phyloP scores from a whole-genome alignment of 2,329 filamentous ascomycete species.

The Teratosphaeria zuluensis region DNA sequence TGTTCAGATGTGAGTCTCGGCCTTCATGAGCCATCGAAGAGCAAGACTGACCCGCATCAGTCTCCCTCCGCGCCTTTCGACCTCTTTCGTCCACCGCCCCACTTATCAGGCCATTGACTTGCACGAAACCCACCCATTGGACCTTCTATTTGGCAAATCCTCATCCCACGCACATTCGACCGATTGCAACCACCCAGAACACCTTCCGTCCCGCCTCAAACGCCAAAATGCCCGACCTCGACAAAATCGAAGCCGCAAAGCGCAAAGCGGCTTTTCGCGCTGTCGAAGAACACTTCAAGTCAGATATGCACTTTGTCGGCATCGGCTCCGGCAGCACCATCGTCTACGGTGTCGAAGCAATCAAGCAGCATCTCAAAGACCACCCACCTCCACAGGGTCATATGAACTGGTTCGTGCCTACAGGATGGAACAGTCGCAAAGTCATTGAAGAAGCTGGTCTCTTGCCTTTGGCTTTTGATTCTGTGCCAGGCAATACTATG shows the following conservation, averaged over 20 bases:
- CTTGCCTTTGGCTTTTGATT: conserved; percentile 66
- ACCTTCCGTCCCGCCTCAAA: neutral
- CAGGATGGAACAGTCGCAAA: conserved; percentile 81
- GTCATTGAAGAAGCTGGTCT: conserved; percentile 74
- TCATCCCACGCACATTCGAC: neutral
- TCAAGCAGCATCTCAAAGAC: conserved; percentile 48
- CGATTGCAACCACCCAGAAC: neutral
- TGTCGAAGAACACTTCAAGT: conserved; percentile 61
- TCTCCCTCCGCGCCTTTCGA: neutral
- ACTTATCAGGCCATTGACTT: neutral
- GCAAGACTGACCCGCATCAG: neutral
- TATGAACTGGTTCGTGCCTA: conserved; percentile 78
- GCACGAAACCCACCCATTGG: neutral
- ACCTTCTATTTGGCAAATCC: neutral
- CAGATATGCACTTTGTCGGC: conserved; percentile 55
- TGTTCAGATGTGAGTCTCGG: neutral
- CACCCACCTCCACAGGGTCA: conserved; percentile 37
- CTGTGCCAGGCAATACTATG: conserved; percentile 52
- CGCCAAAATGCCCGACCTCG: conserved; percentile 1
- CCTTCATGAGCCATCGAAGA: neutral
- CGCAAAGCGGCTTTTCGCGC: conserved; percentile 64
- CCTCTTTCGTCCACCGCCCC: neutral
- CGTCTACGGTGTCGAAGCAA: conserved; percentile 76
- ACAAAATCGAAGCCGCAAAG: conserved; percentile 59
- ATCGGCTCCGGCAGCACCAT: conserved; percentile 78